Evolutionary conservation across 108 stramenopile species (phyloP).

Genomic region (Aurantiochytrium sp.): DNA sequence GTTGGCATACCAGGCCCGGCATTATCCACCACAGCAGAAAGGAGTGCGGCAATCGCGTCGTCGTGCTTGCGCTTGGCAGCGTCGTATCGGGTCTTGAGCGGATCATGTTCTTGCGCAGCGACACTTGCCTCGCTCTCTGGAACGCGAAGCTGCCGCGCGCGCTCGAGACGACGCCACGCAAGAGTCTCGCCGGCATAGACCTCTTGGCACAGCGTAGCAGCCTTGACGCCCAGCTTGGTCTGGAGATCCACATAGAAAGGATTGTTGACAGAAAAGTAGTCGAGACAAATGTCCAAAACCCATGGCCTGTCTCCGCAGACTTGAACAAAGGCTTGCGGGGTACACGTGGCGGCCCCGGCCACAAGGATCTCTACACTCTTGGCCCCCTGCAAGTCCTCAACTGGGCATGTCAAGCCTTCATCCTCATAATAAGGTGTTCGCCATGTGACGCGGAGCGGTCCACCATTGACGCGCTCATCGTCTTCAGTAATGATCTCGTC

Average conservation of each 20-base stretch:
- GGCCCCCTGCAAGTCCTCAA: neutral
- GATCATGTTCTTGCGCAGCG: neutral
- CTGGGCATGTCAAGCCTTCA: neutral
- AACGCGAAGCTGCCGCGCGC: too few species aligned
- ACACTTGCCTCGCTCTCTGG: too few species aligned
- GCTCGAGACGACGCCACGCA: too few species aligned
- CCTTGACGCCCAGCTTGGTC: neutral
- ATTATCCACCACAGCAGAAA: neutral
- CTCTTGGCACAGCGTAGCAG: neutral
- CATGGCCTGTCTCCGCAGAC: neutral
- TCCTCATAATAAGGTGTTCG: neutral
- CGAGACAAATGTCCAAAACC: neutral
- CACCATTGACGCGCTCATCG: neutral
- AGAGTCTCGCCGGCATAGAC: neutral
- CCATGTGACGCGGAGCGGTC: neutral
- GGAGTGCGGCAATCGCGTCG: neutral
- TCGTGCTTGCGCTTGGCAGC: neutral
- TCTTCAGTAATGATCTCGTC: neutral
- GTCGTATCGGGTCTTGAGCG: neutral
- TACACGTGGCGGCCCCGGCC: neutral
- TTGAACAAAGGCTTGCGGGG: neutral
- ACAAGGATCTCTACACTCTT: neutral
- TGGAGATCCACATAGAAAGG: neutral
- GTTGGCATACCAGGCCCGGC: neutral
- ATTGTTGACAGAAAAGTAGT: constrained; percentile 18